Conservation (phyloP, 768 basidiomycete genomes). For the Ramaria sp. region DNA sequence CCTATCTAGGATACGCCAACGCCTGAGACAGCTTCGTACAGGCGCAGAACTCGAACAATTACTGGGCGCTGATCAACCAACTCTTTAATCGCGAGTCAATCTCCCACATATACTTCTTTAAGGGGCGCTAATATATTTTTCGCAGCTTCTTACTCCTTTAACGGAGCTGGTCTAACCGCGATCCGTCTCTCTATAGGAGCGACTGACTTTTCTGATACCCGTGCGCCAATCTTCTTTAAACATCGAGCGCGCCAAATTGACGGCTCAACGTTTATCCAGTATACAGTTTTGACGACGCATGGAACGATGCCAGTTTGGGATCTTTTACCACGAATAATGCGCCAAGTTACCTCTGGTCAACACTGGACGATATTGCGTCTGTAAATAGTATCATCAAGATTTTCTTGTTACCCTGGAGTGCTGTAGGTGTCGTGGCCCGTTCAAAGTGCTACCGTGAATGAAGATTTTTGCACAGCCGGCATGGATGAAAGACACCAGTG, state of each 20-base stretch:
- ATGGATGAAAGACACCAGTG: conserved; percentile 66
- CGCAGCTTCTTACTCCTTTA: conserved; percentile 43
- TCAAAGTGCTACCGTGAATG: not conserved
- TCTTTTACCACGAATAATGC: conserved; percentile 45
- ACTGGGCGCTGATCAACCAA: conserved; percentile 45
- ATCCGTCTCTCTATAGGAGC: conserved; percentile 63
- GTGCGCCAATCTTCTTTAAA: conserved; percentile 25
- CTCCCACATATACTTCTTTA: not conserved
- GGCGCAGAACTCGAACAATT: conserved; percentile 41
- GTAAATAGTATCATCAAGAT: conserved; percentile 43
- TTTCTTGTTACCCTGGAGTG: conserved; percentile 65
- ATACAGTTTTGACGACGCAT: conserved; percentile 58
- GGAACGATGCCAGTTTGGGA: conserved; percentile 46
- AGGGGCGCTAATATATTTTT: not conserved
- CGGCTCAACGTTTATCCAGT: conserved; percentile 19
- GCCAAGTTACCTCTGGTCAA: conserved; percentile 53
- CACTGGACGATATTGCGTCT: conserved; percentile 50
- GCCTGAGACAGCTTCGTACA: conserved; percentile 15
- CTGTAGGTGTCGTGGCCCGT: conserved; percentile 32
- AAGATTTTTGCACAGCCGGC: conserved; percentile 36
- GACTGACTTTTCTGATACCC: conserved; percentile 53
- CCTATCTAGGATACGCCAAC: not conserved
- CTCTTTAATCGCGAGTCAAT: conserved; percentile 39
- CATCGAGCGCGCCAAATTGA: not conserved
- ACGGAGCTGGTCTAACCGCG: conserved; percentile 58